phyloP scores from a whole-genome alignment of 805 yeast genomes.

The Ogataea pilisensis region DNA sequence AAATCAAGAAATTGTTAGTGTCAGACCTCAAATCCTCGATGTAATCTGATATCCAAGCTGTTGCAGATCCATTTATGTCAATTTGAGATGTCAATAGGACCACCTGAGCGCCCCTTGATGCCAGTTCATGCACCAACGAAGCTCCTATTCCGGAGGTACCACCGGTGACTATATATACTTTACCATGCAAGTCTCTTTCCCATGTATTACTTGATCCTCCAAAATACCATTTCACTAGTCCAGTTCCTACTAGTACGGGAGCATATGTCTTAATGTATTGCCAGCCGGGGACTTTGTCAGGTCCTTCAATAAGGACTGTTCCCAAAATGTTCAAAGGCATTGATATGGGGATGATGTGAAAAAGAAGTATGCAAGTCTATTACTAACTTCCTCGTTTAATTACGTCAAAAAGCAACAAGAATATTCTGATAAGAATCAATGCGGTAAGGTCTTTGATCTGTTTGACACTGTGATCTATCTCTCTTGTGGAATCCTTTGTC shows the following conservation, averaged over 20 bases:
- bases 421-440: too few relatives aligned
- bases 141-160: constrained; percentile 93
- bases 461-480: too few relatives aligned
- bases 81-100: constrained; percentile 60
- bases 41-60: constrained; percentile 69
- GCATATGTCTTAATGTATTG: constrained; percentile 49
- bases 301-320: constrained; percentile 66
- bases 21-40: constrained; percentile 69
- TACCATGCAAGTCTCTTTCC: constrained; percentile 91
- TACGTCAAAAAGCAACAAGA: too few relatives aligned
- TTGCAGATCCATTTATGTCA: constrained; percentile 41
- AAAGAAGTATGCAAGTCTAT: too few relatives aligned
- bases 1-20: constrained; percentile 70
- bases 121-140: constrained; percentile 67
- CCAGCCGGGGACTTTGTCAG: constrained; percentile 75
- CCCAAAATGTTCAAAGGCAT: constrained; percentile 88
- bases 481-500: too few relatives aligned
- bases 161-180: constrained; percentile 81
- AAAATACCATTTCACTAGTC: constrained; percentile 63
- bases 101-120: constrained; percentile 80
- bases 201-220: constrained; percentile 81
- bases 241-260: constrained; percentile 47
- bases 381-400: too few relatives aligned
- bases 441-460: too few relatives aligned
- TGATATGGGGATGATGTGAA: too few relatives aligned